Percentiles rank a stretch among this genome's conserved stretches.
These are phyloP conservation scores for Talaromyces albobiverticillius DNA, from an alignment of 2,329 filamentous ascomycete genomes.

Conservation along the genomic window DNA sequence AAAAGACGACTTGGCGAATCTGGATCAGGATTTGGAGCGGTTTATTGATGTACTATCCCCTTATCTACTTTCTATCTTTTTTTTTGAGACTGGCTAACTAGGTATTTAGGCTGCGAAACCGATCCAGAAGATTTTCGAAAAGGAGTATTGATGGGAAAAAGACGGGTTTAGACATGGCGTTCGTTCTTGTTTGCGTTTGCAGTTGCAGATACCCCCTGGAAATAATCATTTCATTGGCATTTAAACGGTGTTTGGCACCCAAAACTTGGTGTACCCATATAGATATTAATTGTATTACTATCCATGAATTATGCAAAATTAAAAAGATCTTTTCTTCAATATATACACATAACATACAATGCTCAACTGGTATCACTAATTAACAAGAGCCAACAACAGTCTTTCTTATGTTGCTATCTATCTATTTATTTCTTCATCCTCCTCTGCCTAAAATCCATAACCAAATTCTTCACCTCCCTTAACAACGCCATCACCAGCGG, in stretches of 20 bases:
- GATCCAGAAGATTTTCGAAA: constrained; percentile 81
- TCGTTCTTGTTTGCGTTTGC: background rate
- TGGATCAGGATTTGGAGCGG: constrained; percentile 89
- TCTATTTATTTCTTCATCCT: constrained; percentile 7
- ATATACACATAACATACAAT: background rate
- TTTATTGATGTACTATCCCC: constrained; percentile 72
- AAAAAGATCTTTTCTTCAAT: background rate
- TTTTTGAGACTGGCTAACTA: constrained; percentile 16
- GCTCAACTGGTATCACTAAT: background rate
- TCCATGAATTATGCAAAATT: background rate
- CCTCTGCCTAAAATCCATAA: constrained; percentile 29
- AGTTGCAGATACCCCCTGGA: constrained; percentile 5
- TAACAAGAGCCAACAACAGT: too few species aligned
- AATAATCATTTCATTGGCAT: background rate
- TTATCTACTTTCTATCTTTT: background rate
- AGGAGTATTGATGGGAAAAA: constrained; percentile 59
- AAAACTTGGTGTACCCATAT: background rate
- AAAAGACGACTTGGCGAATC: constrained; percentile 85
- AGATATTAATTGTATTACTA: background rate
- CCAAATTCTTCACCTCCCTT: constrained; percentile 69
- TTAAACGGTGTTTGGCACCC: background rate
- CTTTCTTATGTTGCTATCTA: too few species aligned
- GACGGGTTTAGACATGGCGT: too few species aligned
- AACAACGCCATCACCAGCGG: constrained; percentile 79
- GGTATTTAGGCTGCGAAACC: constrained; percentile 71